phyloP scores from a whole-genome alignment of 1,284 basidiomycete genomes.

The Gomphus bonarii region DNA sequence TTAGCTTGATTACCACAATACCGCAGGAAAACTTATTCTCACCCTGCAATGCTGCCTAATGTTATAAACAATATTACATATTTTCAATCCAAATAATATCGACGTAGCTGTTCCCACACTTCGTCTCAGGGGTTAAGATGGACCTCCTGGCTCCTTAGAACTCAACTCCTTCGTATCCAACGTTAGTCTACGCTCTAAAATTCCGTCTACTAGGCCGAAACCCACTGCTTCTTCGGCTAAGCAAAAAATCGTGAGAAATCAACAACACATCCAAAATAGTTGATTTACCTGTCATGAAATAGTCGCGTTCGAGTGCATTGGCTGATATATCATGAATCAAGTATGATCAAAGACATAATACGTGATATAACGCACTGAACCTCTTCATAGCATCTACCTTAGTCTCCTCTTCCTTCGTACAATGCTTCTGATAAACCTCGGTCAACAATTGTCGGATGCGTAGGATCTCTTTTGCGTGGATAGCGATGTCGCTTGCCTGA shows the following conservation, averaged over 20 bases:
- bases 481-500: constrained; percentile 89
- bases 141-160: neutral
- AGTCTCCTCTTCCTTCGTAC: constrained; percentile 54
- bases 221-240: constrained; percentile 74
- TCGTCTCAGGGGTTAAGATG: neutral
- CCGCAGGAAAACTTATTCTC: neutral
- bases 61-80: neutral
- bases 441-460: constrained; percentile 76
- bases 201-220: constrained; percentile 87
- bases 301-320: constrained; percentile 82
- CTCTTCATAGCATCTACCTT: constrained; percentile 54
- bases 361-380: constrained; percentile 49
- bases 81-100: neutral
- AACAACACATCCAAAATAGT: constrained; percentile 16
- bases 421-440: constrained; percentile 76
- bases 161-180: neutral
- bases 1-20: neutral
- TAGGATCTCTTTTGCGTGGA: constrained; percentile 89
- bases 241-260: constrained; percentile 11
- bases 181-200: constrained; percentile 44
- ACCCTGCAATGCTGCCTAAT: neutral
- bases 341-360: neutral
- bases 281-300: constrained; percentile 79
- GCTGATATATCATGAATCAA: constrained; percentile 34
- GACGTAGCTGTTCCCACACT: neutral